Evolutionary conservation across 805 yeast genomes (phyloP), one percentile per base, ranked within the genome.

Genomic region (Wickerhamomyces kurtzmanii): DNA sequence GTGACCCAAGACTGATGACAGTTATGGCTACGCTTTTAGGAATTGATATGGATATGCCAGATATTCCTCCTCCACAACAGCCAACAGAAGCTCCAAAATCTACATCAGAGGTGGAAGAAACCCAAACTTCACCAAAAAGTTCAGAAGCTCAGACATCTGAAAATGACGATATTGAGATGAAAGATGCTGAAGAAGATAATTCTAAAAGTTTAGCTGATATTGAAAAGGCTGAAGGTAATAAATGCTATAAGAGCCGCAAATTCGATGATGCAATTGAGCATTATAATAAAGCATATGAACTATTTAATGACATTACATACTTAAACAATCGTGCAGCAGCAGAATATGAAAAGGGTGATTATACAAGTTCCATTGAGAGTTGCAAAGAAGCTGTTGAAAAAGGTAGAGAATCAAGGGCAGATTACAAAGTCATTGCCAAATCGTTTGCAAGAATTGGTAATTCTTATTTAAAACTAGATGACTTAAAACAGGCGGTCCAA

Each of bases 281-380:
- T 37, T 91, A 91, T 60, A 65, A 82, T 50, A 69, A 75, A 49
- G 99, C 99, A 2, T 91, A 85, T 81, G 80, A 76, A 19, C 52
- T 75, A 13, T 57, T 65, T 58, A 69, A 75, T 48, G 97, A 91
- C 51, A 84, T 89, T 47, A 89, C 97, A 1, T 91, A 81, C 53
- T 68, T 91, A 53, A 91, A 93, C 65, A 91, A 91, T 67, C 75
- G 93, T 47, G 91, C 98, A 22, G 97, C 99, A 32, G 99, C 98
- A 19, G 95, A 91, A 59, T 91, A 59, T 49, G 99, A 91, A 61
- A 85, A 87, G 55, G 95, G 91, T 37, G 96, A 86, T 48, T 82
- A 71, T 47, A 95, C 86, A 32, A 58, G 76, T 8, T 87, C 95
- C 22, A 82, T 91, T 39, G 58, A 66, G 34, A 84, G 96, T 5